Percentiles rank a stretch among this genome's conserved stretches.
Conservation (phyloP, 768 basidiomycete species). For the Coprinellus micaceus region DNA sequence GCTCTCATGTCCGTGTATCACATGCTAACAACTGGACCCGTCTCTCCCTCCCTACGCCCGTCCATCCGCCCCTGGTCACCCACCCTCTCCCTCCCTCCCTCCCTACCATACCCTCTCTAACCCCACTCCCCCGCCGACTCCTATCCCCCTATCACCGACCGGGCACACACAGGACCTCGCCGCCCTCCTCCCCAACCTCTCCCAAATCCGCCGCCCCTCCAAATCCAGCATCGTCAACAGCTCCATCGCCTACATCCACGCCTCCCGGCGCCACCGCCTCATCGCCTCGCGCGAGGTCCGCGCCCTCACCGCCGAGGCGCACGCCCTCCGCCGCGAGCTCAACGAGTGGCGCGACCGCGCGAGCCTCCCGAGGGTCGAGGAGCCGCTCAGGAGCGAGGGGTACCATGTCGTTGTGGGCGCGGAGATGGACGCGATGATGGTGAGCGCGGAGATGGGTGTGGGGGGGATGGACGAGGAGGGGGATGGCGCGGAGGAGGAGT, state of each 20-base stretch:
- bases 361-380: constrained; percentile 66
- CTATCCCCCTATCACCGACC: no score
- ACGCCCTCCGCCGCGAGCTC: constrained; percentile 84
- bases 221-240: constrained; percentile 98
- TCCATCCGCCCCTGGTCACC: no score
- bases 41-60: no score
- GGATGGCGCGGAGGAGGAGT: background rate
- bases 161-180: constrained; percentile 74
- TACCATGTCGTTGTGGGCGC: constrained; percentile 68
- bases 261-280: constrained; percentile 75
- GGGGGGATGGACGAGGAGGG: constrained; percentile 4
- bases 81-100: no score
- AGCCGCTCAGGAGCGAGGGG: constrained; percentile 67
- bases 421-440: constrained; percentile 68
- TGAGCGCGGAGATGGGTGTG: constrained; percentile 62
- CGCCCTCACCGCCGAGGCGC: constrained; percentile 72
- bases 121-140: constrained; percentile 1
- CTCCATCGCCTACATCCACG: constrained; percentile 84
- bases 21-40: no score
- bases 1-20: no score
- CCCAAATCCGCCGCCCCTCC: constrained; percentile 87
- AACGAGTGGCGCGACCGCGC: constrained; percentile 89
- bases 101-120: constrained; percentile 29
- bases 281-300: constrained; percentile 83
- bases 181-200: constrained; percentile 84